Evolutionary conservation across 176 grass and related monocot species (phyloP).

Genomic region (sorghum (Sorghum bicolor)): DNA sequence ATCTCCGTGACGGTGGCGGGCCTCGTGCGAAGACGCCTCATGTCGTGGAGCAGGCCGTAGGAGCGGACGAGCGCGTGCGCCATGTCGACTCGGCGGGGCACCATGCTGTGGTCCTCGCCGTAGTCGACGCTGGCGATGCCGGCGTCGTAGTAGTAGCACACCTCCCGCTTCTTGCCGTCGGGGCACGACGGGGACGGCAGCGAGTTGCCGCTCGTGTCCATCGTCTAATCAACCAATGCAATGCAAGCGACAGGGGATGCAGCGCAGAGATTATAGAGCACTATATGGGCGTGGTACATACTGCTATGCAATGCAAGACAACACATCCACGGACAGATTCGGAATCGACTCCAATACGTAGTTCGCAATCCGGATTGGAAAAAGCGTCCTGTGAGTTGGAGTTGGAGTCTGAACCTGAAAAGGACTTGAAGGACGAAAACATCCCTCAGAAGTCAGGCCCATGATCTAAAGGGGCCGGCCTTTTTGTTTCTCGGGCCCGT

Average conservation of each 20-base stretch:
- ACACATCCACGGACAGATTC: not conserved
- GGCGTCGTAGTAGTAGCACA: constrained; percentile 77
- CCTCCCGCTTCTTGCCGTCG: constrained; percentile 55
- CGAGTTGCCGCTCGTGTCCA: constrained; percentile 46
- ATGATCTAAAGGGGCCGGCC: too few species aligned
- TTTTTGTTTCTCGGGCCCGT: too few species aligned
- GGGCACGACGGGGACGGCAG: constrained; percentile 40
- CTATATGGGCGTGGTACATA: too few species aligned
- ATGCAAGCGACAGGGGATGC: not conserved
- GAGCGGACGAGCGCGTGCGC: constrained; percentile 50
- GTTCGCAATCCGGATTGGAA: not conserved
- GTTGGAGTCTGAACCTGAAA: too few species aligned
- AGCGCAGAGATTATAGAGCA: too few species aligned
- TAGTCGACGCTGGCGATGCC: constrained; percentile 57
- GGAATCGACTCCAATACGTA: not conserved
- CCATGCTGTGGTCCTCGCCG: constrained; percentile 51
- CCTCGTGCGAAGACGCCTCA: constrained; percentile 25
- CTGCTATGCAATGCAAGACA: too few species aligned
- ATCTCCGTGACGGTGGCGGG: constrained; percentile 39
- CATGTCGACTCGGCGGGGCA: constrained; percentile 56
- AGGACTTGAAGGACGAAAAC: too few species aligned
- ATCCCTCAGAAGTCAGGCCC: too few species aligned
- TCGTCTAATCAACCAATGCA: not conserved
- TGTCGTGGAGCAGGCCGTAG: constrained; percentile 40
- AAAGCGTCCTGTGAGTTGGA: too few species aligned